Evolutionary conservation across 257 asterid genomes (phyloP), one percentile per base, ranked within the genome.

Genomic region (Nicotiana tabacum): DNA sequence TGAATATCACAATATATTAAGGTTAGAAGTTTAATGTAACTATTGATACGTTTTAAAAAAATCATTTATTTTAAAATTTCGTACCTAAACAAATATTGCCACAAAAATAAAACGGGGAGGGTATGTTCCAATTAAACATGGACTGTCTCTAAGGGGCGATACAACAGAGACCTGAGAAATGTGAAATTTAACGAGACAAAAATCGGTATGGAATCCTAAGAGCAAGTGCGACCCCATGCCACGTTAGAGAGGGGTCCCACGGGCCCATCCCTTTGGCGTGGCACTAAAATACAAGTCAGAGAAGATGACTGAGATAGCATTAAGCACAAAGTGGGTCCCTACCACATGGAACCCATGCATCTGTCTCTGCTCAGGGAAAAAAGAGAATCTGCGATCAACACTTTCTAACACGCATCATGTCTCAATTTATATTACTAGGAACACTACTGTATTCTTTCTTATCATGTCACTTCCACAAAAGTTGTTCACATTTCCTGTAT

Each of bases 301-400:
- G 82, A 39, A 35, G 86, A 80, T 87, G 87, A 87, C 82, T 78
- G 84, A 83, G 88, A 86, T 85, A 6, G 30, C 81, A 81, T 15
- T 61, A 82, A 43, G 39, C 13, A 53, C 32, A 35, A 67, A 51
- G 29, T 30, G 56, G 84, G 89, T 83, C 67, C 91, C 91, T n/a
- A 83, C 92, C 94, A 91, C 88, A 90, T 91, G 88, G 81, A 77
- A 82, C 85, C 89, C 88, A 89, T 82, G 80, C 46, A 76, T 0
- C 27, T 76, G 80, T 76, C 9, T 27, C 16, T 1, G 78, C n/a
- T 12, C 7, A 72, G 37, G 60, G 58, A 12, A 72, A 72, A 72
- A 74, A 4, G 15, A 74, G 79, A 48, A 74, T 74, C 24, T 48
- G 2, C 58, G 0, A 43, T 6, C 10, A 12, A 72, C 43, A 74